Percentiles rank a stretch among this genome's conserved stretches.
Evolutionary conservation across 306 rosid species (phyloP).

Genomic region (Prunus persica): Prunus_persica_NCBIv2 NC_034015.1:20273501-20274000

Average conservation of each 20-base stretch:
- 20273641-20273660: background rate
- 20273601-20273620: background rate
- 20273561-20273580: background rate
- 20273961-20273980: background rate
- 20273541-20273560: background rate
- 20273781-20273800: background rate
- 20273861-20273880: too few relatives aligned
- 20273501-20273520: background rate
- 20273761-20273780: background rate
- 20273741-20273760: background rate
- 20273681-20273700: background rate
- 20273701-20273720: background rate
- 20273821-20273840: too few relatives aligned
- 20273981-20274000: background rate
- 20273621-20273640: slow-evolving; percentile 4
- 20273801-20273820: background rate
- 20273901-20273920: background rate
- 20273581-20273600: background rate
- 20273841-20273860: too few relatives aligned
- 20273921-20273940: background rate
- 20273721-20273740: background rate
- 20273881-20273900: too few relatives aligned
- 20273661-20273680: background rate
- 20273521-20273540: background rate
- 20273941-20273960: background rate